A percentile compares a stretch with the other conserved stretches of the same genome.
Conservation (phyloP, 2,329 filamentous ascomycete genomes). For the Colletotrichum sp. region DNA sequence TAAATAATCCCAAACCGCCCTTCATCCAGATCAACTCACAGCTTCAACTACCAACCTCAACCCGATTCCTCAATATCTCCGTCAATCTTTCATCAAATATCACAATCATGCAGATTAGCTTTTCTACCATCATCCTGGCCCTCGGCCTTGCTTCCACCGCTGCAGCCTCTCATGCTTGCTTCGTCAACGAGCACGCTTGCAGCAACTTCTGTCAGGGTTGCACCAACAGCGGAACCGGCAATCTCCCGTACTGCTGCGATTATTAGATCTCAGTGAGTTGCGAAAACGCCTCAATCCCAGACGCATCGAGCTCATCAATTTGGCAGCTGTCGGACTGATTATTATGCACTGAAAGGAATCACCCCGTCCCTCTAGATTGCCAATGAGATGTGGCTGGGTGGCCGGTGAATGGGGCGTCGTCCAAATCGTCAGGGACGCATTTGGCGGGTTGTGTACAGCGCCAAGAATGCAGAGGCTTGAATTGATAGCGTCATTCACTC, state of each 20-base stretch:
- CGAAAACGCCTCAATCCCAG: background rate
- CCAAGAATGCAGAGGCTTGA: background rate
- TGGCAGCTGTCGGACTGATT: background rate
- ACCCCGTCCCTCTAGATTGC: background rate
- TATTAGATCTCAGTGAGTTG: background rate
- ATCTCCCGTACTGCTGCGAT: background rate
- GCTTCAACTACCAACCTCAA: background rate
- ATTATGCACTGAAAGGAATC: background rate
- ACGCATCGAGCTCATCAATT: background rate
- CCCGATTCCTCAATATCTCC: fast-evolving
- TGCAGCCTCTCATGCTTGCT: background rate
- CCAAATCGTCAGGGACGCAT: background rate
- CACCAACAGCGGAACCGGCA: background rate
- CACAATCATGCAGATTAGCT: background rate
- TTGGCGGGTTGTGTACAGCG: background rate
- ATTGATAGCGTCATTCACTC: background rate
- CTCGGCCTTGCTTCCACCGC: background rate
- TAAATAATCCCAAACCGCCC: background rate
- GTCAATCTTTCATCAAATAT: background rate
- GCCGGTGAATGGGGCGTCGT: background rate
- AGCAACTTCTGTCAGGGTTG: background rate
- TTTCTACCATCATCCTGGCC: background rate
- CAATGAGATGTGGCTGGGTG: background rate
- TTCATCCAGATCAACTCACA: background rate
- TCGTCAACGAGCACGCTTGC: background rate